Percentiles rank a stretch among this genome's conserved stretches.
phyloP scores from a whole-genome alignment of 495 filamentous ascomycete genomes.

The Aspergillus conjunctus region DNA sequence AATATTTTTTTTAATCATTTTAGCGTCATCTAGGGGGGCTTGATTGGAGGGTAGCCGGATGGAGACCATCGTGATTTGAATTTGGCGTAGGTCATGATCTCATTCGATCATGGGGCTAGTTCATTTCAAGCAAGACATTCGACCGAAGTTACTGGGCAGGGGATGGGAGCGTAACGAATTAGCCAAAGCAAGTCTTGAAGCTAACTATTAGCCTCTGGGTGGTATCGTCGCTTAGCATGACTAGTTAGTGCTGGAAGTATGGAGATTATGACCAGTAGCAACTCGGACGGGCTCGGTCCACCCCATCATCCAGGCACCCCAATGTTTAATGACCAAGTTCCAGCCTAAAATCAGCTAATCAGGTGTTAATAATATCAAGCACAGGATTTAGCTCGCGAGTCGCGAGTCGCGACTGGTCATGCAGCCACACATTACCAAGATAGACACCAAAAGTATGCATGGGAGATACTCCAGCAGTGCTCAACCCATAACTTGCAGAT shows the following conservation, averaged over 20 bases:
- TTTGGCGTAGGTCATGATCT: constrained; percentile 25
- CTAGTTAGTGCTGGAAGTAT: neutral
- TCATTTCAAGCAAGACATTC: constrained; percentile 11
- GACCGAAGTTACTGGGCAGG: neutral
- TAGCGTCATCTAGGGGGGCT: constrained; percentile 5
- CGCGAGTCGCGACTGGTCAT: constrained; percentile 1
- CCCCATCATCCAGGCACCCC: constrained; percentile 10
- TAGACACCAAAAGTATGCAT: neutral
- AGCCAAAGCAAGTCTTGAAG: neutral
- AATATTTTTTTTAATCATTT: constrained; percentile 3
- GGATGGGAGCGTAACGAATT: constrained; percentile 1
- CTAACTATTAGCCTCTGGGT: constrained; percentile 18
- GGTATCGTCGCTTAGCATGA: neutral
- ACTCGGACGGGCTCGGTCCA: constrained; percentile 12
- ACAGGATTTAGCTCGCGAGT: neutral
- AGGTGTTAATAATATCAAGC: neutral
- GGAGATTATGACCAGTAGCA: constrained; percentile 11
- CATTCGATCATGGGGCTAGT: constrained; percentile 16
- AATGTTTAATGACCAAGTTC: constrained; percentile 4
- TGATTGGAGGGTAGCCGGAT: constrained; percentile 11
- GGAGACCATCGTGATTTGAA: constrained; percentile 27
- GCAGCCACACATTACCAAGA: neutral
- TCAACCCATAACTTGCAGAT: neutral
- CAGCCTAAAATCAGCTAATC: neutral
- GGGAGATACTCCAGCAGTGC: neutral